Base-by-base conservation (phyloP, 2,329 filamentous ascomycete species). In the Calonectria pseudoreteaudii region DNA sequence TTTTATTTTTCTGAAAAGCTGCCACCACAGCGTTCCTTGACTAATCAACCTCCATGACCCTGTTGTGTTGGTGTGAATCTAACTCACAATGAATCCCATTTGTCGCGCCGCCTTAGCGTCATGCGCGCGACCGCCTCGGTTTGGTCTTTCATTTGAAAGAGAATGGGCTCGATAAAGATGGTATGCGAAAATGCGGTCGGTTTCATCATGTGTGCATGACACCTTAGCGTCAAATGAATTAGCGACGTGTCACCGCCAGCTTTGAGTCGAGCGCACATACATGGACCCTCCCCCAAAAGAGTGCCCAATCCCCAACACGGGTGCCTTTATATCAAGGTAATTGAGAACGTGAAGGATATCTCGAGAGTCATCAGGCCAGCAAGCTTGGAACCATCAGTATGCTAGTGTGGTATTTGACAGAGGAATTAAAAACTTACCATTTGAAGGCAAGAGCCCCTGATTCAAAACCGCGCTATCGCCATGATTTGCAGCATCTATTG, bases 401-500 rank as follows among this genome's bases (percentile, higher is more conserved):
- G 7, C 26, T 16, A 3, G 13, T 16, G 1, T 1, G 11, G 7
- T 18, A n/a, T 9, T 26, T 16, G 30, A 20, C 3, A 58, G 8
- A 34, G 8, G 20, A 2, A 13, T 8, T 4, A 4, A n/a, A 49
- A 34, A n/a, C 9, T 38, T 7, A 70, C 68, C 60, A 23, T 38
- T 58, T 34, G 60, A 23, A 31, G 68, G 68, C n/a, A 70, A 64
- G 4, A 13, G 23, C 3, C 28, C 34, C n/a, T 31, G 49, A 14
- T 70, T 70, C 36, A 70, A 36, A 8, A 66, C 36, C 14, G 68
- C 68, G 16, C 68, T 70, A 30, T 70, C 68, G 14, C 68, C 68
- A 62, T 70, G 68, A 11, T 70, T 70, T 56, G 68, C 68, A 9
- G 68, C 68, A 26, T 70, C 68, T 56, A 70, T 70, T 9, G 68